phyloP scores from a whole-genome alignment of 148 eudicot genomes.

The Linanthus parryae region DNA sequence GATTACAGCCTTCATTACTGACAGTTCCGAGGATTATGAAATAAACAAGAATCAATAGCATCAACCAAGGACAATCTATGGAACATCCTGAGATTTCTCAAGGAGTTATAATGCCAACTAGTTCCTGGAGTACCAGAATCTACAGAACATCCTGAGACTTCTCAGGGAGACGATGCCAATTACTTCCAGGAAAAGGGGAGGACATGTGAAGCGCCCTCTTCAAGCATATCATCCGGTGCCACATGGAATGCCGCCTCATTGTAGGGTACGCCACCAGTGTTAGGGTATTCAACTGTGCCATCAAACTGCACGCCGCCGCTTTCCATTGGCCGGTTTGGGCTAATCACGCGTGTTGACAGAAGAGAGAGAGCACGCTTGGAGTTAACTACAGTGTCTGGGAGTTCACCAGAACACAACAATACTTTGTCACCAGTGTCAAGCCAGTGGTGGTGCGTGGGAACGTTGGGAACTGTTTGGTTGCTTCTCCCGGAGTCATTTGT shows the following conservation, averaged over 20 bases:
- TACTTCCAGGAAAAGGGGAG: conserved; percentile 42
- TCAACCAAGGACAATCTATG: no score
- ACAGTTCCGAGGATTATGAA: no score
- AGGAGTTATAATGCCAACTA: no score
- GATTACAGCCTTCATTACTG: no score
- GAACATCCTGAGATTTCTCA: no score
- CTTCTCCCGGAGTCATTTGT: background rate
- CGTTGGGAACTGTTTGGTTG: background rate
- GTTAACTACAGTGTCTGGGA: background rate
- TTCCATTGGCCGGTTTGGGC: background rate
- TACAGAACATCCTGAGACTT: no score
- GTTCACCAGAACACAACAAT: no score
- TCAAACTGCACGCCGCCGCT: background rate
- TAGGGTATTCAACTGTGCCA: background rate
- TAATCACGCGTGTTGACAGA: conserved; percentile 7
- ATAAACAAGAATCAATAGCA: no score
- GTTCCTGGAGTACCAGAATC: no score
- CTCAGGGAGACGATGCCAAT: background rate
- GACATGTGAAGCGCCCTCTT: conserved; percentile 24
- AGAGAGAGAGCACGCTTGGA: conserved; percentile 10
- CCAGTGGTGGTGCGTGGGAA: background rate
- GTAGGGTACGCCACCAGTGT: conserved; percentile 1
- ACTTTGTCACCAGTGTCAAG: background rate
- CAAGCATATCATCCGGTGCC: conserved; percentile 22
- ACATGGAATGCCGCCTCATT: conserved; percentile 2